Evolutionary conservation across 2,329 filamentous ascomycete species (phyloP).

Genomic region (Hysterium pulicare): DNA sequence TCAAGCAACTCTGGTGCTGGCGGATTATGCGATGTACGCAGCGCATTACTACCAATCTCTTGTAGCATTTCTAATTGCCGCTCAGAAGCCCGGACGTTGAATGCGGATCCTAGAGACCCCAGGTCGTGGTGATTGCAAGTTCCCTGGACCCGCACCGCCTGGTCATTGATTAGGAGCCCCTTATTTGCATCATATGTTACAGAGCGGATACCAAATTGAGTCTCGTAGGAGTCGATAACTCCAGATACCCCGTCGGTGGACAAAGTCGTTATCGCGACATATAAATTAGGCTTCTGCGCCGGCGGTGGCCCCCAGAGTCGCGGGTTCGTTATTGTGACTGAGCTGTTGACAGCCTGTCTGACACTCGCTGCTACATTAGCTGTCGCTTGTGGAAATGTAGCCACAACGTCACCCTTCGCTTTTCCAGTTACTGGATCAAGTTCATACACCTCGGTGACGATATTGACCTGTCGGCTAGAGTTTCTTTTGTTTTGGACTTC

Average conservation of each 20-base stretch:
- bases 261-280: slow-evolving; percentile 46
- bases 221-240: slow-evolving; percentile 47
- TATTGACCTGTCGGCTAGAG: slow-evolving; percentile 30
- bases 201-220: slow-evolving; percentile 49
- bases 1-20: slow-evolving; percentile 51
- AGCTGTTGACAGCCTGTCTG: slow-evolving; percentile 34
- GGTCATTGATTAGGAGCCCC: slow-evolving; percentile 48
- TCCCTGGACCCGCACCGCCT: slow-evolving; percentile 45
- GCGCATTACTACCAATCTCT: slow-evolving; percentile 50
- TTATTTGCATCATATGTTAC: slow-evolving; percentile 40
- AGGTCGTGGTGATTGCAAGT: slow-evolving; percentile 53
- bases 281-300: slow-evolving; percentile 46
- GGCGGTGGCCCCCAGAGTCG: slow-evolving; percentile 50
- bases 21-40: slow-evolving; percentile 54
- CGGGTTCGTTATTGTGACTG: slow-evolving; percentile 39
- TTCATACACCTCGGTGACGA: slow-evolving; percentile 42
- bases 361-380: slow-evolving; percentile 29
- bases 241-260: slow-evolving; percentile 15
- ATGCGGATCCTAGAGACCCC: slow-evolving; percentile 50
- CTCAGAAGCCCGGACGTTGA: slow-evolving; percentile 48
- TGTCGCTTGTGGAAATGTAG: slow-evolving; percentile 31
- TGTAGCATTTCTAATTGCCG: slow-evolving; percentile 50
- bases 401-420: slow-evolving; percentile 27
- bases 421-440: slow-evolving; percentile 33
- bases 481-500: slow-evolving; percentile 47